Conservation (phyloP, 768 basidiomycete genomes). For the Ephemerocybe angulata region DNA sequence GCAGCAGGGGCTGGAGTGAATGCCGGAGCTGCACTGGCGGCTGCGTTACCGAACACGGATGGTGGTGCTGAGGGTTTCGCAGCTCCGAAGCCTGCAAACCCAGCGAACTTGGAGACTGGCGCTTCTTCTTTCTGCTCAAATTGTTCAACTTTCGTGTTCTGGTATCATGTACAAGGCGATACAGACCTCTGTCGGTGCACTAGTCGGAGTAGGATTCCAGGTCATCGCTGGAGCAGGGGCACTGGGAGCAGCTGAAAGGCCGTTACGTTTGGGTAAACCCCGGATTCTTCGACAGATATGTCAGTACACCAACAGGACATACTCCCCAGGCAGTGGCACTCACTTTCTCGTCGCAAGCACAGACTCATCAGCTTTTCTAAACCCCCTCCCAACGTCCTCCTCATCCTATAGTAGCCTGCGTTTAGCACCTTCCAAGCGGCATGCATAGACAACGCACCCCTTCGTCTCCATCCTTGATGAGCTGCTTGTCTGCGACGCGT, state of each 20-base stretch:
- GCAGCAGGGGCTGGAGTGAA: conserved; percentile 12
- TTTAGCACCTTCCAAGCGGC: neutral
- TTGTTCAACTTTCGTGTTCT: neutral
- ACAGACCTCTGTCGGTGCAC: neutral
- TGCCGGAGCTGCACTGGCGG: conserved; percentile 9
- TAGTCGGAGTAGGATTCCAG: neutral
- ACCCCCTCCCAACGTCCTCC: conserved; percentile 31
- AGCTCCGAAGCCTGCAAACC: conserved; percentile 54
- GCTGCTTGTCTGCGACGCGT: conserved; percentile 68
- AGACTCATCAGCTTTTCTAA: conserved; percentile 59
- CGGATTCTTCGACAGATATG: conserved; percentile 53
- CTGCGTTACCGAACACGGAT: conserved; percentile 7
- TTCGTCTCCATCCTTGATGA: conserved; percentile 54
- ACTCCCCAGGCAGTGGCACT: conserved; percentile 20
- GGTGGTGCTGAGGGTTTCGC: conserved; percentile 17
- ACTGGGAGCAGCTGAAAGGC: conserved; percentile 4
- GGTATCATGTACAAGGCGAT: conserved; percentile 8
- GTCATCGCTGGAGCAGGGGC: neutral
- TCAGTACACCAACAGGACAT: conserved; percentile 10
- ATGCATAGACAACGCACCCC: conserved; percentile 27
- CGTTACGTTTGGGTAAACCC: conserved; percentile 56
- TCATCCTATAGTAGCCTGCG: conserved; percentile 16
- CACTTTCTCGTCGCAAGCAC: conserved; percentile 56
- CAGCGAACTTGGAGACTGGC: conserved; percentile 40
- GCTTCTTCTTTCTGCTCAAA: conserved; percentile 24